A percentile compares a stretch with the other conserved stretches of the same genome.
These are phyloP conservation scores for Mucor piriformis DNA, from an alignment of 371 early-diverging fungal genomes.

Conservation along the genomic window DNA sequence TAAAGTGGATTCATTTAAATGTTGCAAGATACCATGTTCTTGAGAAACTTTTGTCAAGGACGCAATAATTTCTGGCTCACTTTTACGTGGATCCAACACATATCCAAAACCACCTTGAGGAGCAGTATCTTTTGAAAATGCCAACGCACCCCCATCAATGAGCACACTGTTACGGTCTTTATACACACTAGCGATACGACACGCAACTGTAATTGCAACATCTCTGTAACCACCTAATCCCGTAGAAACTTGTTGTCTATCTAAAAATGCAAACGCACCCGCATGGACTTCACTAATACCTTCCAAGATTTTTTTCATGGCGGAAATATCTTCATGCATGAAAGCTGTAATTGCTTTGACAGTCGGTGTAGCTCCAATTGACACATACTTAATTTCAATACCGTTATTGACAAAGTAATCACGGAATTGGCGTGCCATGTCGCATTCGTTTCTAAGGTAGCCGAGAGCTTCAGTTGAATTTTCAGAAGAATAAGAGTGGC, in stretches of 20 bases:
- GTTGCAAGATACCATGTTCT: constrained; percentile 45
- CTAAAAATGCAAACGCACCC: constrained; percentile 41
- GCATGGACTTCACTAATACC: constrained; percentile 51
- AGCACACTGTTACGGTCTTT: constrained; percentile 36
- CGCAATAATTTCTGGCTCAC: constrained; percentile 14
- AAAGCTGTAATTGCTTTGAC: constrained; percentile 27
- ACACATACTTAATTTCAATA: constrained; percentile 25
- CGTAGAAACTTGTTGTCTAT: constrained; percentile 49
- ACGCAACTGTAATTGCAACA: constrained; percentile 37
- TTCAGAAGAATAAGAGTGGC: constrained; percentile 44
- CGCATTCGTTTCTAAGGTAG: constrained; percentile 40
- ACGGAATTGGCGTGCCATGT: constrained; percentile 32
- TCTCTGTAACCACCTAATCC: constrained; percentile 25
- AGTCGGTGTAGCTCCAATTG: constrained; percentile 53
- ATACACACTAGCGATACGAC: constrained; percentile 44
- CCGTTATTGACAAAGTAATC: constrained; percentile 25
- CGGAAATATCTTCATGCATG: constrained; percentile 5
- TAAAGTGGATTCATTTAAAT: constrained; percentile 16
- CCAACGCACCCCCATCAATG: constrained; percentile 50
- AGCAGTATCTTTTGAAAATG: constrained; percentile 48
- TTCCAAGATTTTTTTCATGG: constrained; percentile 20
- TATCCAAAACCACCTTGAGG: constrained; percentile 52
- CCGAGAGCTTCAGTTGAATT: constrained; percentile 26
- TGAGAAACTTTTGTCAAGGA: constrained; percentile 37
- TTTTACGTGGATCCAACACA: constrained; percentile 16